Evolutionary conservation across 2,329 filamentous ascomycete species (phyloP), one percentile per base, ranked within the genome.

Genomic region (Fusarium sp.): DNA sequence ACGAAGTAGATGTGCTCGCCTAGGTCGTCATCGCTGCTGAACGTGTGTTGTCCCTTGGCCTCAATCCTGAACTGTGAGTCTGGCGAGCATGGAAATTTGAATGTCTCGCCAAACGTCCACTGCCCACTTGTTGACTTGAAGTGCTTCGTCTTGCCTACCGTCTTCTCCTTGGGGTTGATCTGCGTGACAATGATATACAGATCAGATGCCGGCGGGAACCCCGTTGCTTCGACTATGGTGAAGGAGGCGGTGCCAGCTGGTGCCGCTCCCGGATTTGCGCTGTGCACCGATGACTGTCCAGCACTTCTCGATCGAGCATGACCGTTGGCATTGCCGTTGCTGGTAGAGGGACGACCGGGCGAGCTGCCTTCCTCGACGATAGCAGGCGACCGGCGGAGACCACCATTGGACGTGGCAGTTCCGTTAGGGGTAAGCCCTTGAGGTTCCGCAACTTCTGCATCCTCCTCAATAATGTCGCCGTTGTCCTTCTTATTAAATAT

Each of bases 1-100:
- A 99, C 86, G 73, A 96, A 93, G 79, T 97, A 96, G n/a, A 90
- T 75, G 6, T 86, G 86, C 72, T 98, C 93, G 49, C 95, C 95
- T 0, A 99, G 83, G 57, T 89, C 86, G 53, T 93, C 89, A 73
- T 96, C 92, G 55, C 88, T 90, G 47, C 91, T 90, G 72, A 98
- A 94, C 1, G 88, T 91, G 70, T 91, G 87, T 72, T 97, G 92
- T 69, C 93, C 90, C 74, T 93, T 93, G 61, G 93, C 93, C 63
- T 91, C 85, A 60, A 99, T 74, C 74, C 92, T 91, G 84, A 97
- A 98, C 72, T 91, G 88, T 22, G 91, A 83, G 69, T 97, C 94
- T 3, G 94, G 88, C 1, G 89, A 85, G 77, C 93, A 96, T 10
- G 83, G 81, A 22, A 91, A 83, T 71, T 88, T 93, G 81, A 95